Percentiles rank a stretch among this genome's conserved stretches.
These are phyloP conservation scores for Dillenia turbinata DNA, from an alignment of 164 flowering plant genomes.

Conservation along the genomic window DNA sequence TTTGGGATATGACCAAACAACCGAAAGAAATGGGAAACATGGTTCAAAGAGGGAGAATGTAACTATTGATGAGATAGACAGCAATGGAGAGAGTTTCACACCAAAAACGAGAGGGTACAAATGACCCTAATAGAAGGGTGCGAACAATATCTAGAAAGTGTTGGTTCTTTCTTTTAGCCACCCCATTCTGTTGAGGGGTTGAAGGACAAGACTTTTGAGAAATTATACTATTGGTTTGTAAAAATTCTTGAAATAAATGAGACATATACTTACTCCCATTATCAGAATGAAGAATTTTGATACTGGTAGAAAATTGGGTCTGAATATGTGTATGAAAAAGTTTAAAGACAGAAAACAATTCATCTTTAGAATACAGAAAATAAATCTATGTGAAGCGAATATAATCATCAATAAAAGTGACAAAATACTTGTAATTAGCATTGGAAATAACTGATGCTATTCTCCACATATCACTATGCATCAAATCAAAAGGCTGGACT, in stretches of 20 bases:
- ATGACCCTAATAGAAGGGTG: neutral
- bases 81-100: neutral
- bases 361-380: conserved; percentile 7
- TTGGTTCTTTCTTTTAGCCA: neutral
- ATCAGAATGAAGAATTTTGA: conserved; percentile 3
- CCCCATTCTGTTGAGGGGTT: neutral
- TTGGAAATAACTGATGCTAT: conserved; percentile 3
- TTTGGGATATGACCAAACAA: neutral
- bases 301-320: neutral
- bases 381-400: conserved; percentile 9
- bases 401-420: conserved; percentile 8
- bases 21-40: neutral
- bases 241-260: neutral
- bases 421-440: conserved; percentile 3
- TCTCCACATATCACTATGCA: conserved; percentile 8
- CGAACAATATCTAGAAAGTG: neutral
- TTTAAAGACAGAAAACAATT: conserved; percentile 3
- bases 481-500: conserved; percentile 1
- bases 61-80: neutral
- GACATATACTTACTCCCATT: conserved; percentile 2
- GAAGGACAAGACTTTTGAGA: too few relatives aligned
- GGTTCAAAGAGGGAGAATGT: neutral
- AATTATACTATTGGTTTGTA: neutral
- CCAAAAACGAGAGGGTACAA: neutral
- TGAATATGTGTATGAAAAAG: neutral